phyloP scores from a whole-genome alignment of 306 rosid genomes.

The Malus fusca region DNA sequence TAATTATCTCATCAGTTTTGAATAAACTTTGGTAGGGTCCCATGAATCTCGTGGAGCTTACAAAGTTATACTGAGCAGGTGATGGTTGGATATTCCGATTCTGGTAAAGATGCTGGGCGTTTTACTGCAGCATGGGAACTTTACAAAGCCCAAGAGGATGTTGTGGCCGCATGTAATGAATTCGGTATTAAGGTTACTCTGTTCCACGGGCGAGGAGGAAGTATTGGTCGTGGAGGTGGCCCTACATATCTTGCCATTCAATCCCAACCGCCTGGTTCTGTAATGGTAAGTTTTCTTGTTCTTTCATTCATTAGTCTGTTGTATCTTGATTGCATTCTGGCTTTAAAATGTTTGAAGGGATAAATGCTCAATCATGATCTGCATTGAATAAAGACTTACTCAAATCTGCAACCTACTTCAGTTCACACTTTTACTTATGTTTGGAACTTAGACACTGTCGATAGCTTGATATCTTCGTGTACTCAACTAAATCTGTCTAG shows the following conservation, averaged over 20 bases:
- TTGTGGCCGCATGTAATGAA: constrained; percentile 83
- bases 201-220: constrained; percentile 95
- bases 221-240: constrained; percentile 98
- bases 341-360: not conserved
- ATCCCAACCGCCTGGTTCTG: constrained; percentile 97
- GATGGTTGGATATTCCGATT: constrained; percentile 96
- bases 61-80: constrained; percentile 47
- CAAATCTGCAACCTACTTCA: not conserved
- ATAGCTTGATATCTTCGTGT: not conserved
- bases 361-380: not conserved
- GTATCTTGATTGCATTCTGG: not conserved
- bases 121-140: constrained; percentile 97
- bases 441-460: not conserved
- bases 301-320: not conserved
- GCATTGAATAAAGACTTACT: not conserved
- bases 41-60: constrained; percentile 13
- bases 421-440: not conserved
- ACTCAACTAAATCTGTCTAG: not conserved
- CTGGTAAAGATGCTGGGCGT: constrained; percentile 98
- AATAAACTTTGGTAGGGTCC: not conserved
- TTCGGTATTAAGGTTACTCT: constrained; percentile 79
- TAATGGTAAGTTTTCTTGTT: constrained; percentile 47
- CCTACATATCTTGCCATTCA: constrained; percentile 96
- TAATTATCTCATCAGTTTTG: constrained; percentile 12
- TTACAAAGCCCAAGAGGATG: constrained; percentile 97